These are phyloP conservation scores for Podospora didyma DNA, from an alignment of 495 filamentous ascomycete species.

Conservation along the genomic window DNA sequence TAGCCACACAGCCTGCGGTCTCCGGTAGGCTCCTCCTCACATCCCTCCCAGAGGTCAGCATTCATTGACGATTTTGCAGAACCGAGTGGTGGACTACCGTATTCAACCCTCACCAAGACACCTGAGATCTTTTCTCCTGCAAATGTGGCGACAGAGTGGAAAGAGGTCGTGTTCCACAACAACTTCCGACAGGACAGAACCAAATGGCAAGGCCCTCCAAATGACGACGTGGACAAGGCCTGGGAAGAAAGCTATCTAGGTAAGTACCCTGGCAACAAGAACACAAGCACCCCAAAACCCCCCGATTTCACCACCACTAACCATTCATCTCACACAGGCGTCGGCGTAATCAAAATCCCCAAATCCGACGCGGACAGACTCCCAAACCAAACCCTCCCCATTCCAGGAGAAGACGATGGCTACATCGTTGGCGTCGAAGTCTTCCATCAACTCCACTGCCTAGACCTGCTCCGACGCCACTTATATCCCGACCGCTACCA, in stretches of 20 bases:
- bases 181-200: constrained; percentile 1
- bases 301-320: not conserved
- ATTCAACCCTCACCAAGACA: not conserved
- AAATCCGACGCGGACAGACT: constrained; percentile 1
- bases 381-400: constrained; percentile 3
- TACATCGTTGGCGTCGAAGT: constrained; percentile 10
- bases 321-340: not conserved
- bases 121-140: constrained; percentile 7
- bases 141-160: not conserved
- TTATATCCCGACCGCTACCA: constrained; percentile 9
- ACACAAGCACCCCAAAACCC: too few relatives aligned
- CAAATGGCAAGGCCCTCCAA: constrained; percentile 3
- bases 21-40: not conserved
- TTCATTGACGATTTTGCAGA: not conserved
- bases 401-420: not conserved
- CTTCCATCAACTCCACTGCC: constrained; percentile 20
- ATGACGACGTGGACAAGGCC: constrained; percentile 4
- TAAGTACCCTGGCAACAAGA: not conserved
- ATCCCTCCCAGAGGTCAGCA: not conserved
- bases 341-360: constrained; percentile 5
- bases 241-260: constrained; percentile 1
- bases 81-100: too few relatives aligned
- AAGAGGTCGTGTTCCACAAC: constrained; percentile 9
- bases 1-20: not conserved
- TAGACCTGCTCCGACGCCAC: constrained; percentile 7